Evolutionary conservation across 805 yeast species (phyloP).

Genomic region (Barnettozyma populi): DNA sequence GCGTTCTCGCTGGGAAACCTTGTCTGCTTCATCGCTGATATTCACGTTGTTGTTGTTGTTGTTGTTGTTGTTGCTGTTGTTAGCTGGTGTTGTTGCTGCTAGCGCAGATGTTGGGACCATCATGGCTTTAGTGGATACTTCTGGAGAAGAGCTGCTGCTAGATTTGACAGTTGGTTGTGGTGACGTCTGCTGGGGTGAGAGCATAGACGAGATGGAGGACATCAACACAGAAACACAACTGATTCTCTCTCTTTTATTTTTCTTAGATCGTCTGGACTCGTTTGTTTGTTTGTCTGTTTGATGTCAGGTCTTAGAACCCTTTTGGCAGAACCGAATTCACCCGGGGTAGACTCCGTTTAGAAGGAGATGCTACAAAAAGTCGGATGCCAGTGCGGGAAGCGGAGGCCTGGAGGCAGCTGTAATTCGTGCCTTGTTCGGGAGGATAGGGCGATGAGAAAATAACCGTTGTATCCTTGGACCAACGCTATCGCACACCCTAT

Average conservation of each 20-base stretch:
- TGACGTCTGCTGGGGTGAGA: not conserved
- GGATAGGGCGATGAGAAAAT: not conserved
- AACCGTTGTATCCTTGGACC: not conserved
- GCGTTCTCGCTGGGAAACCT: slow-evolving; percentile 26
- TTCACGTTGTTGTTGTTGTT: not conserved
- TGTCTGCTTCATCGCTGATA: not conserved
- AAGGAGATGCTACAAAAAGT: not conserved
- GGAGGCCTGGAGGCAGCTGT: not conserved
- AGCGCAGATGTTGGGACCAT: not conserved
- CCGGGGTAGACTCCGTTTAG: not conserved
- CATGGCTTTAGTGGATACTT: not conserved
- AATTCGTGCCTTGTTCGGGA: not conserved
- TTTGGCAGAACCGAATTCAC: not conserved
- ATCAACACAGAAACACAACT: not conserved
- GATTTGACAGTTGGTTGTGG: not conserved
- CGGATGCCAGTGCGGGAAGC: not conserved
- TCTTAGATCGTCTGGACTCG: not conserved
- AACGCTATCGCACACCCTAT: not conserved
- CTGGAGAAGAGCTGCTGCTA: not conserved
- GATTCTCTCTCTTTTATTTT: not conserved
- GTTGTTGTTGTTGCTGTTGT: not conserved
- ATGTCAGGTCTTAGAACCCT: not conserved
- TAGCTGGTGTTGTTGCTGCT: not conserved
- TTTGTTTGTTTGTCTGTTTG: not conserved
- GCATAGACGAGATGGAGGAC: slow-evolving; percentile 9